These are phyloP conservation scores for Lichtheimia hyalospora DNA, from an alignment of 371 early-diverging fungal genomes.

Conservation along the genomic window DNA sequence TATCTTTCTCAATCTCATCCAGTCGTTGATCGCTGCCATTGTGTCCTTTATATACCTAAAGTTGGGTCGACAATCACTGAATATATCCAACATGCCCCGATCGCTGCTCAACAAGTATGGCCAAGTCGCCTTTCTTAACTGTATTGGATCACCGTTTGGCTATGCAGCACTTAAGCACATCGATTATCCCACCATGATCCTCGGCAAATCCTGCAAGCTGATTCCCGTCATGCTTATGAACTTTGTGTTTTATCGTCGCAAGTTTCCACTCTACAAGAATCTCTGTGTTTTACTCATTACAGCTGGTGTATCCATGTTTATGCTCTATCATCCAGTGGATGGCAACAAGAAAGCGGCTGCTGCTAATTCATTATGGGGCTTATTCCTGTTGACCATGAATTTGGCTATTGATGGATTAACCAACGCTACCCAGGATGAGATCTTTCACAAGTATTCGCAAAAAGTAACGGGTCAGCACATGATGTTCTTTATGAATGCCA, in stretches of 20 bases:
- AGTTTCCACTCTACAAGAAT: constrained; percentile 84
- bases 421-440: constrained; percentile 97
- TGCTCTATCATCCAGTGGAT: constrained; percentile 74
- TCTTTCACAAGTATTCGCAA: constrained; percentile 74
- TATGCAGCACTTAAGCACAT: constrained; percentile 92
- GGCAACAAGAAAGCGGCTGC: constrained; percentile 42
- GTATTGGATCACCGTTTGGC: constrained; percentile 90
- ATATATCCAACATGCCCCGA: constrained; percentile 36
- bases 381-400: constrained; percentile 82
- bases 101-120: constrained; percentile 59
- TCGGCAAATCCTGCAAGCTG: constrained; percentile 97
- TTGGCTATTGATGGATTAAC: constrained; percentile 92
- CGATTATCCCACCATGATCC: constrained; percentile 96
- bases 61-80: constrained; percentile 39
- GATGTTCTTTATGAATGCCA: constrained; percentile 97
- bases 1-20: constrained; percentile 85
- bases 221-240: constrained; percentile 97
- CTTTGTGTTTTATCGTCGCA: constrained; percentile 84
- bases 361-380: constrained; percentile 69
- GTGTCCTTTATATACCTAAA: constrained; percentile 77
- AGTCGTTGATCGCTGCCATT: constrained; percentile 75
- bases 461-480: constrained; percentile 84
- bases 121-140: constrained; percentile 76
- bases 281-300: constrained; percentile 85
- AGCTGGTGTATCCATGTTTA: constrained; percentile 89